Evolutionary conservation across 83 land plant species (phyloP).

Genomic region (Picea abies): DNA sequence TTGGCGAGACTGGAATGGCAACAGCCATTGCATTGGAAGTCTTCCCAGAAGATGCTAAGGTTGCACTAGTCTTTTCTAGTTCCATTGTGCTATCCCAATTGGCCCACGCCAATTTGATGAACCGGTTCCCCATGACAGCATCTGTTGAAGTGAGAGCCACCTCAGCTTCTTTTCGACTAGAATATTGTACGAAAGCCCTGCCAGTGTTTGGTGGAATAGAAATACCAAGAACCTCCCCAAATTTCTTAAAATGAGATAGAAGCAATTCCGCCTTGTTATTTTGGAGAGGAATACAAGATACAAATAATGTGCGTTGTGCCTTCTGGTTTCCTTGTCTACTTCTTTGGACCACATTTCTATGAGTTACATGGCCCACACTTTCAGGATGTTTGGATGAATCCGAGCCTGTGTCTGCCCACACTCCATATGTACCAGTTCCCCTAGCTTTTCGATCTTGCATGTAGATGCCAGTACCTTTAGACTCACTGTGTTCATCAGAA

Average conservation of each 20-base stretch:
- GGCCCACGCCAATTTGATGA: slow-evolving; percentile 94
- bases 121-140: slow-evolving; percentile 99
- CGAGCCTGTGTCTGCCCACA: not conserved
- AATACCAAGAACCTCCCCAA: slow-evolving; percentile 91
- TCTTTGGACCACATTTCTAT: not conserved
- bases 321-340: slow-evolving; percentile 34
- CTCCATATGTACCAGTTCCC: not conserved
- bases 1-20: slow-evolving; percentile 25
- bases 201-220: slow-evolving; percentile 75
- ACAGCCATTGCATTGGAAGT: slow-evolving; percentile 16
- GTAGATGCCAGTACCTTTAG: not conserved
- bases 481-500: slow-evolving; percentile 12
- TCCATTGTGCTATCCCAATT: slow-evolving; percentile 80
- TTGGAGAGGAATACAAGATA: slow-evolving; percentile 76
- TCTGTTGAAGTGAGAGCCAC: slow-evolving; percentile 89
- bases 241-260: slow-evolving; percentile 83
- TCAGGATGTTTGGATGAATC: not conserved
- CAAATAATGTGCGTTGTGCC: slow-evolving; percentile 85
- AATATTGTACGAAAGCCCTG: slow-evolving; percentile 93
- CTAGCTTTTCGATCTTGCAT: not conserved
- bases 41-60: slow-evolving; percentile 7
- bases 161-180: slow-evolving; percentile 82
- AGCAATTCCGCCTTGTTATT: slow-evolving; percentile 70
- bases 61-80: slow-evolving; percentile 25
- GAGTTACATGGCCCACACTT: not conserved